Base-by-base conservation (phyloP, 805 yeast genomes). In the Kuraishia hungarica region DNA sequence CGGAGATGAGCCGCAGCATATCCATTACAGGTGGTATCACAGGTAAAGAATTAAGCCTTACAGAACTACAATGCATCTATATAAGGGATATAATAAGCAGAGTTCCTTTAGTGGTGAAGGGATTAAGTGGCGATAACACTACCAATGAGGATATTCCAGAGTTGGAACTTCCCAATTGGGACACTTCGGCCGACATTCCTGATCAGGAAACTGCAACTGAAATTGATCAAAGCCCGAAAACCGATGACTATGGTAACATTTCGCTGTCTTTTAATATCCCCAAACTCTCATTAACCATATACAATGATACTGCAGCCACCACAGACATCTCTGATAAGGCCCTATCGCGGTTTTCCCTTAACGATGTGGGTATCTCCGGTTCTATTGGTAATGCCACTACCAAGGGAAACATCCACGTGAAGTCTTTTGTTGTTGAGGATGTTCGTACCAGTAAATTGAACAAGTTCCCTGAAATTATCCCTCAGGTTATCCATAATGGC, bases 401-500 rank as follows among this genome's bases (percentile, higher is more conserved):
- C 54, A 77, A 72, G 7, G 80, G 92, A 0, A 84, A 83, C 54
- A 62, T 90, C 8, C 81, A 80, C 55, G 75, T 90, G 28, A 79
- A 82, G 48, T 83, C 97, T 0, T 86, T 94, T 61, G 81, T 85
- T 1, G 87, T 92, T 2, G 82, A 80, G 54, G 99, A 94, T 69
- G 80, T 83, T 2, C 76, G 98, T 60, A 67, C 69, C 23, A 71
- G 72, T 6, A 79, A 79, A 21, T 82, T 77, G 29, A 93, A 87
- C 71, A 82, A 81, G 61, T 93, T 89, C 70, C 79, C 87, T 0
- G 87, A 92, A 57, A 82, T 94, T 35, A 83, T 94, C 49, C 97
- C 98, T 1, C 80, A 81, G 24, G 76, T 80, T 2, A 70, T 76
- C 8, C 79, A 83, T 39, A 82, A 79, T 1, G 82, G 82, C 22